Conservation (phyloP, 2,329 filamentous ascomycete genomes). For the Neofusicoccum parvum region DNA sequence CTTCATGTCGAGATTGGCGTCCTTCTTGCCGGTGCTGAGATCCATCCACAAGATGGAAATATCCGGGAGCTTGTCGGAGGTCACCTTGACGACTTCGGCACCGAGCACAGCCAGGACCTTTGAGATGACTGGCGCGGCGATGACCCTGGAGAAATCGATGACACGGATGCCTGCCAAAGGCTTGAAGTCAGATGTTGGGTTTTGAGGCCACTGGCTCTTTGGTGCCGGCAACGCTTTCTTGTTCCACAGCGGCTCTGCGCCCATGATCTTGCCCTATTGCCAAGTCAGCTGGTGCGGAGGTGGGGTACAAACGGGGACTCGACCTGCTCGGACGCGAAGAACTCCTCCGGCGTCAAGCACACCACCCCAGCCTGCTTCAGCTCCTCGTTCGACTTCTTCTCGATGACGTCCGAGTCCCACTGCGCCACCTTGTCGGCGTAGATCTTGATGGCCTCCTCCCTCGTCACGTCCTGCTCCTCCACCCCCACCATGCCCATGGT, state of each 20-base stretch:
- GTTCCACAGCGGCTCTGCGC: slow-evolving; percentile 13
- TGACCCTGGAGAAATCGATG: slow-evolving; percentile 53
- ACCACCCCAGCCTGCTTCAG: slow-evolving; percentile 47
- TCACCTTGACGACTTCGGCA: slow-evolving; percentile 51
- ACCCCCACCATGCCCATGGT: slow-evolving; percentile 41
- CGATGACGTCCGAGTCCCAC: slow-evolving; percentile 38
- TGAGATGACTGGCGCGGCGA: slow-evolving; percentile 51
- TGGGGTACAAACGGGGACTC: too few species aligned
- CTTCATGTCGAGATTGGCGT: slow-evolving; percentile 47
- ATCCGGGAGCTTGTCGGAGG: slow-evolving; percentile 44
- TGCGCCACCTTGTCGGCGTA: slow-evolving; percentile 39
- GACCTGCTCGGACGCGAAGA: slow-evolving; percentile 39
- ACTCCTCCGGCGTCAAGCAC: slow-evolving; percentile 42
- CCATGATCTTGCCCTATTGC: slow-evolving; percentile 6
- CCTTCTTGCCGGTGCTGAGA: slow-evolving; percentile 56
- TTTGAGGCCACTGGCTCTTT: slow-evolving; percentile 1
- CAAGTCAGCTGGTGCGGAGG: too few species aligned
- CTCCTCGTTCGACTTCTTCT: slow-evolving; percentile 39
- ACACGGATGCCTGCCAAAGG: slow-evolving; percentile 54
- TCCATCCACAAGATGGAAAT: slow-evolving; percentile 47
- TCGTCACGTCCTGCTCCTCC: slow-evolving; percentile 22
- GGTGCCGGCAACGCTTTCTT: not conserved
- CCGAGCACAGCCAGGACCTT: slow-evolving; percentile 50
- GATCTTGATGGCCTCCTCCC: slow-evolving; percentile 36
- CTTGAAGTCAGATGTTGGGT: not conserved